Percentiles rank a stretch among this genome's conserved stretches.
These are phyloP conservation scores for Elaeagnus macrophylla DNA, from an alignment of 306 rosid species.

Conservation along the genomic window DNA sequence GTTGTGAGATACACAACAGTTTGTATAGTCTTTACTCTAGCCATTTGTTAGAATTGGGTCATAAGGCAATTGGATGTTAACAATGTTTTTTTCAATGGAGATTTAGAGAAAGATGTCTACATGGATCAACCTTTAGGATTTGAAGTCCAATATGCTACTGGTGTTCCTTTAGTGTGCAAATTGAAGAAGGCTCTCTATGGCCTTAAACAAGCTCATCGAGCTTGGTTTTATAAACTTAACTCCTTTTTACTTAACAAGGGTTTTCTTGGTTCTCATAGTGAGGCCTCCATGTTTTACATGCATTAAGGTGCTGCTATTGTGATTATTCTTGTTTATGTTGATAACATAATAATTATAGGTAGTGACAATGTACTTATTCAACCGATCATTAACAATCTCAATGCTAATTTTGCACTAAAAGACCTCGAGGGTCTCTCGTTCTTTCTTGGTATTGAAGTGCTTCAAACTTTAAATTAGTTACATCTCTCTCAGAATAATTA, in stretches of 20 bases:
- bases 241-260: not conserved
- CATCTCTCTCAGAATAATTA: not conserved
- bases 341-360: too few relatives aligned
- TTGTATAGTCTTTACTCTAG: too few relatives aligned
- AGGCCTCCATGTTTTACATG: not conserved
- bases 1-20: too few relatives aligned
- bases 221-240: slow-evolving; percentile 1
- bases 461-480: too few relatives aligned
- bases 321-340: not conserved
- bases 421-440: not conserved
- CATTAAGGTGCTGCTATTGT: not conserved
- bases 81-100: too few relatives aligned
- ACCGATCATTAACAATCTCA: not conserved
- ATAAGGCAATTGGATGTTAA: too few relatives aligned
- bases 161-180: not conserved
- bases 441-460: not conserved
- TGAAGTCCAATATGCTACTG: too few relatives aligned
- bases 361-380: not conserved
- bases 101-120: too few relatives aligned
- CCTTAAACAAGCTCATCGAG: not conserved
- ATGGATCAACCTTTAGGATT: too few relatives aligned
- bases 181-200: not conserved
- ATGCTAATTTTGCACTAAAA: not conserved
- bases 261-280: not conserved
- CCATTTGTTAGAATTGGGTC: too few relatives aligned